Conservation (phyloP, 2,329 filamentous ascomycete genomes). For the Pseudocercospora cruenta region DNA sequence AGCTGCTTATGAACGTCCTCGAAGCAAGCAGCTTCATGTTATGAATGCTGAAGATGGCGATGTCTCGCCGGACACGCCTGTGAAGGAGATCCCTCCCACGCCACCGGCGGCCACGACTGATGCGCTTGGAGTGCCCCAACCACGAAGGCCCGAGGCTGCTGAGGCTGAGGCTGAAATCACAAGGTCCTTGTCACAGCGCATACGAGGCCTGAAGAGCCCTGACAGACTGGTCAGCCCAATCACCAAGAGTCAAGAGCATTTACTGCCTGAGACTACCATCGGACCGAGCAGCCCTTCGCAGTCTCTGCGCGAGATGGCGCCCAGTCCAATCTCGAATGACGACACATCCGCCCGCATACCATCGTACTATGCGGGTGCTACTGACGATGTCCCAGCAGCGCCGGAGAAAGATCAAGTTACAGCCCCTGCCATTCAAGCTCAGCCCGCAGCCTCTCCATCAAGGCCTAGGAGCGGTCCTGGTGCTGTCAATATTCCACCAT, state of each 20-base stretch:
- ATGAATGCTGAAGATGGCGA: slow-evolving; percentile 46
- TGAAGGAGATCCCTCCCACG: slow-evolving; percentile 4
- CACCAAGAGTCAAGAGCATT: slow-evolving; percentile 27
- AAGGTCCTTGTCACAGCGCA: slow-evolving; percentile 21
- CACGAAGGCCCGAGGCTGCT: slow-evolving; percentile 19
- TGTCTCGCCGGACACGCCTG: slow-evolving; percentile 19
- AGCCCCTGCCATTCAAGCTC: slow-evolving; percentile 13
- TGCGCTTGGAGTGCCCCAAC: slow-evolving; percentile 12
- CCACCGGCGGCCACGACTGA: slow-evolving; percentile 7
- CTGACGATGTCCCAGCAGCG: slow-evolving; percentile 18
- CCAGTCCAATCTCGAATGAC: slow-evolving; percentile 31
- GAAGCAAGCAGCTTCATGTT: slow-evolving; percentile 45
- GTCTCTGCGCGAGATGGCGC: slow-evolving; percentile 25
- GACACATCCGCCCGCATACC: slow-evolving; percentile 18
- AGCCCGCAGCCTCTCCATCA: slow-evolving; percentile 11
- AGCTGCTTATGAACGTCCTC: slow-evolving; percentile 37
- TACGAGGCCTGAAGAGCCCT: slow-evolving; percentile 14
- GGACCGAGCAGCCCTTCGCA: slow-evolving; percentile 19
- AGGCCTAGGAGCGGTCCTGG: slow-evolving; percentile 14
- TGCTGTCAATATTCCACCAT: slow-evolving; percentile 56
- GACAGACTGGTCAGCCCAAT: slow-evolving; percentile 24
- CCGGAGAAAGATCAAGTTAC: slow-evolving; percentile 18
- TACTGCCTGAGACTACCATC: slow-evolving; percentile 23
- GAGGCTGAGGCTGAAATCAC: slow-evolving; percentile 20
- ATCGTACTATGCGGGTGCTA: slow-evolving; percentile 21